Evolutionary conservation across 225 moss, liverwort and hornwort species (phyloP).

Genomic region (Polytrichum commune): DNA sequence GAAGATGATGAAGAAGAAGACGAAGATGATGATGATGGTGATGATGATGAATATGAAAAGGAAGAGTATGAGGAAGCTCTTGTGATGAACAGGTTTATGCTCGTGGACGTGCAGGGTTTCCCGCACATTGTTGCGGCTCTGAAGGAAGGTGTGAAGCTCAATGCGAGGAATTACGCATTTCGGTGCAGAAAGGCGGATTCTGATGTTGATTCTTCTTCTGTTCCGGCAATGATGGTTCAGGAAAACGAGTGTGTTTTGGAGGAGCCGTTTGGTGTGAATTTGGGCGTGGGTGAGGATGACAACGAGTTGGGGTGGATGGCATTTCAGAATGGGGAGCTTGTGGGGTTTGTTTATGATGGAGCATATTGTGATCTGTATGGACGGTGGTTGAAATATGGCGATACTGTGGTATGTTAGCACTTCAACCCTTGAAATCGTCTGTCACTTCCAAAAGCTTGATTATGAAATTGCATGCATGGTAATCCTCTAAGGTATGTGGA

Average conservation of each 20-base stretch:
- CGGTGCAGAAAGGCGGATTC: too few relatives aligned
- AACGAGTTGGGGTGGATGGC: conserved; percentile 21
- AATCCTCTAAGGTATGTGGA: too few relatives aligned
- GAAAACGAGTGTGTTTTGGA: neutral
- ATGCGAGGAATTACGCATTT: conserved; percentile 5
- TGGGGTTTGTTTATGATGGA: conserved; percentile 21
- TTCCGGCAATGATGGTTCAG: neutral
- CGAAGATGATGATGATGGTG: neutral
- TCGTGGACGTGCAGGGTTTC: conserved; percentile 15
- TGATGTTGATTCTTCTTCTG: neutral
- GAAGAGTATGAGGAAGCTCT: conserved; percentile 4
- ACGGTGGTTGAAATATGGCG: neutral
- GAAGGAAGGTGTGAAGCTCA: conserved; percentile 7
- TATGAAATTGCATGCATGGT: too few relatives aligned
- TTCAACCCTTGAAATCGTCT: too few relatives aligned
- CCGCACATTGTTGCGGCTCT: conserved; percentile 6
- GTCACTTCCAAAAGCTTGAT: too few relatives aligned
- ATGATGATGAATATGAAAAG: neutral
- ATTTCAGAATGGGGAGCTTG: conserved; percentile 10
- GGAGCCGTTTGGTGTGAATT: too few relatives aligned
- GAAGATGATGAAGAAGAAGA: neutral
- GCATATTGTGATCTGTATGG: neutral
- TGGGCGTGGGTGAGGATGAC: neutral
- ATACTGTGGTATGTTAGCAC: conserved; percentile 3
- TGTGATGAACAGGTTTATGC: conserved; percentile 17